Evolutionary conservation across 768 basidiomycete genomes (phyloP).

Genomic region (Pholiota microspora): DNA sequence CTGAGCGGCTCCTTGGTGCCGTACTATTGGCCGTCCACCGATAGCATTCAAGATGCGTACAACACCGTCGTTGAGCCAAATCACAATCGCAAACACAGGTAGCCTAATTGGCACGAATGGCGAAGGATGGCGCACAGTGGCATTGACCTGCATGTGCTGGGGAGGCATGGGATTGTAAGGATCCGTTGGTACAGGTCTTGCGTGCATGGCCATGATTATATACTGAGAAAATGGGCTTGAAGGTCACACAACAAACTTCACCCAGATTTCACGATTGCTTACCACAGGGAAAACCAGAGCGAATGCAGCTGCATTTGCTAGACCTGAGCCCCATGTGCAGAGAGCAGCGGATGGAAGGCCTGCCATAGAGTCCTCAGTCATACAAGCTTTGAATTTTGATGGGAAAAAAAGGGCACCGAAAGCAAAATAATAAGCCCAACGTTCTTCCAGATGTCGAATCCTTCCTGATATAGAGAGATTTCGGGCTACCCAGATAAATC

Average conservation of each 20-base stretch:
- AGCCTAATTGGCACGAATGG: slow-evolving; percentile 80
- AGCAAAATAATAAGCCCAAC: slow-evolving; percentile 87
- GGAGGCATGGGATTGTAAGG: slow-evolving; percentile 60
- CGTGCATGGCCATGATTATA: slow-evolving; percentile 82
- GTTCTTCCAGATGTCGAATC: slow-evolving; percentile 76
- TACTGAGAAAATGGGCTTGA: slow-evolving; percentile 53
- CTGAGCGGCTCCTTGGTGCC: slow-evolving; percentile 15
- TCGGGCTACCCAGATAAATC: slow-evolving; percentile 78
- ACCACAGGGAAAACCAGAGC: slow-evolving; percentile 81
- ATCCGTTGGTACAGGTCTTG: slow-evolving; percentile 70
- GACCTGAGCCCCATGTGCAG: slow-evolving; percentile 69
- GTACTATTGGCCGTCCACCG: slow-evolving; percentile 27
- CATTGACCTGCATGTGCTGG: slow-evolving; percentile 19
- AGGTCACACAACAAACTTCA: too few species aligned
- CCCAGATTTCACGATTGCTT: slow-evolving; percentile 22
- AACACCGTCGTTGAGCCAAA: slow-evolving; percentile 72
- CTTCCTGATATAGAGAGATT: slow-evolving; percentile 67
- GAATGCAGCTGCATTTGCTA: slow-evolving; percentile 82
- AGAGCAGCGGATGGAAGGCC: slow-evolving; percentile 70
- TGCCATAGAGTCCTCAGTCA: slow-evolving; percentile 24
- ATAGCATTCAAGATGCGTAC: slow-evolving; percentile 62
- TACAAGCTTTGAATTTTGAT: background rate
- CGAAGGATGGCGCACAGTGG: slow-evolving; percentile 58
- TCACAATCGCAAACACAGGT: slow-evolving; percentile 71
- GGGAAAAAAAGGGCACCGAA: slow-evolving; percentile 49